Conservation (phyloP, 2,329 filamentous ascomycete species). For the Diplodia sapinea region DNA sequence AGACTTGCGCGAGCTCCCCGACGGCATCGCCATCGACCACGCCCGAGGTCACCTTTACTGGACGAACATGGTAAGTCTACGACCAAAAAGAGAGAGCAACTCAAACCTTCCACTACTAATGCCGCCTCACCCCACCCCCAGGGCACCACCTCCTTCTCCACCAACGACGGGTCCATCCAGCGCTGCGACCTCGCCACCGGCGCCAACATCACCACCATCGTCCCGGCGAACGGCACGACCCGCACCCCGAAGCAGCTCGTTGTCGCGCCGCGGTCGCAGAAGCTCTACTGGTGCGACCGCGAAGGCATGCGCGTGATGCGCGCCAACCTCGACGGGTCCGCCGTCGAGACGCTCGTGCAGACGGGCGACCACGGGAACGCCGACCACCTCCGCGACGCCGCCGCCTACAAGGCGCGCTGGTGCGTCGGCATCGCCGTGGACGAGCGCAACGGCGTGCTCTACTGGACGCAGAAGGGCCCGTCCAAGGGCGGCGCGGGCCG, state of each 20-base stretch:
- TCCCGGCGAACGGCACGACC: constrained; percentile 49
- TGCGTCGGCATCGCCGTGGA: constrained; percentile 63
- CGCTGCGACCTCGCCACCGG: constrained; percentile 58
- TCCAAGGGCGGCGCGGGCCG: constrained; percentile 59
- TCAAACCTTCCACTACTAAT: background rate
- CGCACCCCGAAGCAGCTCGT: constrained; percentile 58
- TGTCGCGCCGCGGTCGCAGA: constrained; percentile 39
- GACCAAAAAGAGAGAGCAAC: background rate
- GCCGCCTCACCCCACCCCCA: no score
- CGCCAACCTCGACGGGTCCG: constrained; percentile 45
- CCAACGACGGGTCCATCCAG: constrained; percentile 52
- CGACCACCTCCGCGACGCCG: constrained; percentile 33
- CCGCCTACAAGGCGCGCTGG: constrained; percentile 49
- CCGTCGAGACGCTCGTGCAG: constrained; percentile 49
- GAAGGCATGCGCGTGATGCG: constrained; percentile 51
- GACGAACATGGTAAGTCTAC: constrained; percentile 35
- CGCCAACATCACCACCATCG: constrained; percentile 50
- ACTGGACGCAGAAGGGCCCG: constrained; percentile 66
- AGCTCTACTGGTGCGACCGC: constrained; percentile 53
- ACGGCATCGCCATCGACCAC: constrained; percentile 42
- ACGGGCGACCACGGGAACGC: constrained; percentile 34
- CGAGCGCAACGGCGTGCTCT: constrained; percentile 53
- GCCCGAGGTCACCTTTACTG: constrained; percentile 41
- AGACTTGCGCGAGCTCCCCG: constrained; percentile 36
- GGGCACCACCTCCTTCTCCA: constrained; percentile 31